phyloP scores from a whole-genome alignment of 768 basidiomycete genomes.

The Boletus patriciae region DNA sequence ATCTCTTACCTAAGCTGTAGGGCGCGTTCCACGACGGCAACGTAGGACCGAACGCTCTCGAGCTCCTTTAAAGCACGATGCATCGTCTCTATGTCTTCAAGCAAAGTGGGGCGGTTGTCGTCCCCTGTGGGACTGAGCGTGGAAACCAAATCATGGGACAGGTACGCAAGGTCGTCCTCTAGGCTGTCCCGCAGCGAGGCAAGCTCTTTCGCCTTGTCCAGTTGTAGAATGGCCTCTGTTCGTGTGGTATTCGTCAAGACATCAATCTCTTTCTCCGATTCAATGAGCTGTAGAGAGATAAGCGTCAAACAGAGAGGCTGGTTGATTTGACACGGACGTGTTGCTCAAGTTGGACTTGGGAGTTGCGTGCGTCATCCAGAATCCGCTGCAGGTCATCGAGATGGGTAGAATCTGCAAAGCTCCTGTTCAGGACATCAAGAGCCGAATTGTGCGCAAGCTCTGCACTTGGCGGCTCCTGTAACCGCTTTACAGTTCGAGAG shows the following conservation, averaged over 20 bases:
- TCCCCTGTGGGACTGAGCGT: slow-evolving; percentile 44
- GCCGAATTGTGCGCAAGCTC: slow-evolving; percentile 36
- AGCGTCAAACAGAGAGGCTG: slow-evolving; percentile 10
- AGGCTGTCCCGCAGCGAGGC: slow-evolving; percentile 75
- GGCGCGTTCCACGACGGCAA: slow-evolving; percentile 68
- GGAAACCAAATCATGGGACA: slow-evolving; percentile 66
- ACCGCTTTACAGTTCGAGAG: slow-evolving; percentile 44
- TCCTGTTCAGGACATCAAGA: slow-evolving; percentile 43
- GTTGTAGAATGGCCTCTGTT: slow-evolving; percentile 44
- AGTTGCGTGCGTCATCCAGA: slow-evolving; percentile 44
- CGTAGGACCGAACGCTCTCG: slow-evolving; percentile 72
- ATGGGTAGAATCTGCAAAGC: slow-evolving; percentile 49
- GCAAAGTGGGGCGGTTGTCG: slow-evolving; percentile 56
- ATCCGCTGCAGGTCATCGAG: slow-evolving; percentile 47
- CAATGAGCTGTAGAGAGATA: slow-evolving; percentile 52
- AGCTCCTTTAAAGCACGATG: slow-evolving; percentile 78
- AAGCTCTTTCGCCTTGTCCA: slow-evolving; percentile 68
- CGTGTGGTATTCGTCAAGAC: slow-evolving; percentile 50
- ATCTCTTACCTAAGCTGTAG: slow-evolving; percentile 65
- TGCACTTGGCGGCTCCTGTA: slow-evolving; percentile 53
- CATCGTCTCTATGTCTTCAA: slow-evolving; percentile 80
- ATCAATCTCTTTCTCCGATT: slow-evolving; percentile 51
- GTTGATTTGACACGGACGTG: slow-evolving; percentile 42
- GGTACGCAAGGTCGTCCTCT: slow-evolving; percentile 70
- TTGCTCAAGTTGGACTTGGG: slow-evolving; percentile 41